Evolutionary conservation across 1,139 yeast species (phyloP), one percentile per base, ranked within the genome.

Genomic region (Pichia sp.): DNA sequence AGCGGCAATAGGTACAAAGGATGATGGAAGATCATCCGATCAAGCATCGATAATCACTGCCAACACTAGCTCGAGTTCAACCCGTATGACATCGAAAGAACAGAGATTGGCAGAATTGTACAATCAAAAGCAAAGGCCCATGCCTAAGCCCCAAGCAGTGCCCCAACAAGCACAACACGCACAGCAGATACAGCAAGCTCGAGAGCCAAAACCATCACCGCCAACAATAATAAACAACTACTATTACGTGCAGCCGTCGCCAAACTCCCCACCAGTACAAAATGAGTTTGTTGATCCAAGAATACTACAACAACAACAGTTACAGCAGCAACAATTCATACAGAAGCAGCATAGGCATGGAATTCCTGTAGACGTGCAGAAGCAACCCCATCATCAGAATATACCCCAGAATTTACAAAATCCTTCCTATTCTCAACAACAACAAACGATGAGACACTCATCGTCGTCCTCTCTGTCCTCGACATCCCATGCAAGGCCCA

Each of bases 171-270:
- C 26, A 8, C 8, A 25, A 4, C 6, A 14, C 9, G 10, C 12
- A 10, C 14, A 25, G 9, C 17, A 25, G 8, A 16, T 13, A 23
- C n/a, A 10, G 7, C 14, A 23, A n/a, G 9, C 8, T 8, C 15
- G 26, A 7, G 26, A 23, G 2, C 4, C 16, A 7, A 25, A 25
- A 25, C 27, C 27, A 6, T 14, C 14, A 14, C 38, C 33, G 4
- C 55, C 55, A 1, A 50, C 55, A 6, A 47, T 52, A 18, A 52
- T 52, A 22, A 52, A 52, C 33, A 52, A 52, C 25, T 52, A 52
- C 27, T 52, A 52, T 36, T 51, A 52, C 30, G 50, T 49, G 19
- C 46, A 41, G 14, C 12, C 24, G 22, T 23, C 35, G 12, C 17
- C 40, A 30, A 19, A 11, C 3, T 4, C 20, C 13, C 15, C 32